Evolutionary conservation across 345 rosid genomes (phyloP), one percentile per base, ranked within the genome.

Genomic region (Syzygium oleosum): DNA sequence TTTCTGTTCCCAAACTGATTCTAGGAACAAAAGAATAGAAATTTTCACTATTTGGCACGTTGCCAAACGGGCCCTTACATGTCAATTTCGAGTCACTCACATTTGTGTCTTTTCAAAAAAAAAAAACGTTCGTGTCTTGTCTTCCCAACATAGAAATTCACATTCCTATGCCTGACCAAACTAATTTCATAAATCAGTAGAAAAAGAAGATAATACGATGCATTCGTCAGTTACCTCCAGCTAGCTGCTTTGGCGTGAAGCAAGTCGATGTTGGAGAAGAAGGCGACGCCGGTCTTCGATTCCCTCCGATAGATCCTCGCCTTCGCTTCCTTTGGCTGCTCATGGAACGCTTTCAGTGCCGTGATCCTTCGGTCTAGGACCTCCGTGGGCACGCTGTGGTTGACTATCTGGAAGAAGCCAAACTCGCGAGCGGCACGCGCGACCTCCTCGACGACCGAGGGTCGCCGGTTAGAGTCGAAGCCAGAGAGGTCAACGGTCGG

Each of bases 371-470:
- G 79, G 85, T 94, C 93, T 86, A 93, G 78, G 55, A 89, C 63
- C 54, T 91, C 93, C 27, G 80, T 87, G 8, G 91, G 90, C 85
- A 93, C 91, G 29, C 93, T 93, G 25, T 93, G 95, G 86, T 91
- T 93, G 19, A 91, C 88, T 13, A 93, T 85, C 91, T 91, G 97
- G 61, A 93, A 93, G 88, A 94, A 93, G 12, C 95, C 94, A 4
- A 91, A 54, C 78, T 91, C 88, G 13, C 93, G 88, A 7, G 88
- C 90, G 0, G 95, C 95, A 1, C 85, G 27, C 0, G 91, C 61
- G 3, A 93, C 61, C 85, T 90, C 87, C 46, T 90, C 88, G 49
- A 91, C 94, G 12, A 91, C 84, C n/a, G n/a, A 29, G 13, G 92
- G 52, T 23, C 90, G 90, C 13, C 87, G 54, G 3, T 84, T 89